Percentiles rank a stretch among this genome's conserved stretches.
Conservation (phyloP, 352 stramenopile genomes). For the Achlya hypogyna region DNA sequence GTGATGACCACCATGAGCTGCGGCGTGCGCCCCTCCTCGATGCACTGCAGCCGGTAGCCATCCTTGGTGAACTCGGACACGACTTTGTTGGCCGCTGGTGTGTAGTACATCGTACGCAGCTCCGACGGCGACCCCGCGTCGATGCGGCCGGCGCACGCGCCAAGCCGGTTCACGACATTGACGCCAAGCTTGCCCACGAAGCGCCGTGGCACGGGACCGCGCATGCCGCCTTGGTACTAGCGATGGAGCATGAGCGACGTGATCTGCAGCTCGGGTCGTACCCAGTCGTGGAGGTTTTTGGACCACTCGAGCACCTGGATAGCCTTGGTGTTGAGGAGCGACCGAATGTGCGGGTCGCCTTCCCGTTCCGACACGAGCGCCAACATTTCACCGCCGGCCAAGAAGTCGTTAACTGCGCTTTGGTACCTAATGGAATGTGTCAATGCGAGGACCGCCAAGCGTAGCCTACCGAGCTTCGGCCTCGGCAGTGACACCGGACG, state of each 20-base stretch:
- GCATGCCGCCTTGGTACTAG: slow-evolving; percentile 1
- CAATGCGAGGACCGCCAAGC: neutral
- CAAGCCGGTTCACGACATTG: slow-evolving; percentile 24
- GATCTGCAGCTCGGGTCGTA: slow-evolving; percentile 21
- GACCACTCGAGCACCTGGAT: slow-evolving; percentile 37
- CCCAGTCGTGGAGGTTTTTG: slow-evolving; percentile 36
- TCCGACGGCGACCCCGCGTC: neutral
- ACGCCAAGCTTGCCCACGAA: slow-evolving; percentile 32
- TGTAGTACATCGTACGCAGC: slow-evolving; percentile 23
- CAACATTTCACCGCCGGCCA: slow-evolving; percentile 21
- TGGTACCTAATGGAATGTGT: slow-evolving; percentile 2
- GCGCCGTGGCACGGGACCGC: slow-evolving; percentile 25
- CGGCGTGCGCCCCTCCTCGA: slow-evolving; percentile 19
- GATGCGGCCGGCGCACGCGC: slow-evolving; percentile 8
- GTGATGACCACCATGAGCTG: slow-evolving; percentile 24
- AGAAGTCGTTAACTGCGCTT: slow-evolving; percentile 16
- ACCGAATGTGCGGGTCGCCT: slow-evolving; percentile 16
- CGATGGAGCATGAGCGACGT: slow-evolving; percentile 10
- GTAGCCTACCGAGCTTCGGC: slow-evolving; percentile 7
- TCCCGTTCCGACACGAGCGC: slow-evolving; percentile 15
- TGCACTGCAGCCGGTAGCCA: slow-evolving; percentile 17
- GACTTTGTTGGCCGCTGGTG: slow-evolving; percentile 18
- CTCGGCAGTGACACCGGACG: slow-evolving; percentile 12
- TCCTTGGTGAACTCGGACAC: slow-evolving; percentile 20
- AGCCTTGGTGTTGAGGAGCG: slow-evolving; percentile 32